Conservation (phyloP, 148 eudicot species). For the Fagopyrum tataricum region DNA sequence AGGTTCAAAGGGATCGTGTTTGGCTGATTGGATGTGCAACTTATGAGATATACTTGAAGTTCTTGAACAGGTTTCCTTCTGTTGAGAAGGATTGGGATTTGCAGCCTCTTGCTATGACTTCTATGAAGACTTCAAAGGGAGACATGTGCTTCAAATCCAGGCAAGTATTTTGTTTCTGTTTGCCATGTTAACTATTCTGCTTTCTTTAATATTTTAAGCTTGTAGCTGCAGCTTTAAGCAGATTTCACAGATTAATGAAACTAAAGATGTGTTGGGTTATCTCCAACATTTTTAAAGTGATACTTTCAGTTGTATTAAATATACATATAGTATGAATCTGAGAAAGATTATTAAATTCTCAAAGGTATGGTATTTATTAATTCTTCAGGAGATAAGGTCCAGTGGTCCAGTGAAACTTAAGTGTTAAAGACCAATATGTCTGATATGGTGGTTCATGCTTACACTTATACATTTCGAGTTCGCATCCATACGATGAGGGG, state of each 20-base stretch:
- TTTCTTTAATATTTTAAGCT: background rate
- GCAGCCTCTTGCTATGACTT: conserved; percentile 58
- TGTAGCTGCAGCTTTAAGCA: background rate
- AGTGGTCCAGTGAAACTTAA: conserved; percentile 9
- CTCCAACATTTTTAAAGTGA: background rate
- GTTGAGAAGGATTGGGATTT: conserved; percentile 67
- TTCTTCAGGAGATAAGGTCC: background rate
- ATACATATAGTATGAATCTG: conserved; percentile 7
- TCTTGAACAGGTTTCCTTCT: conserved; percentile 49
- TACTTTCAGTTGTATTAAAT: conserved; percentile 1
- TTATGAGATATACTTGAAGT: conserved; percentile 54
- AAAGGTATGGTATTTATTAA: background rate
- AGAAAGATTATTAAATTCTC: conserved; percentile 2
- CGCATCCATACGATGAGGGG: no score
- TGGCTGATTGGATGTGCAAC: conserved; percentile 61
- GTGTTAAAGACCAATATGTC: background rate
- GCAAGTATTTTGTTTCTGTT: conserved; percentile 12
- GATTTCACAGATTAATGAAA: background rate
- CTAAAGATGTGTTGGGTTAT: background rate
- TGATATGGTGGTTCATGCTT: background rate
- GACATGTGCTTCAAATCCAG: conserved; percentile 52
- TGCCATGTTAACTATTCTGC: background rate
- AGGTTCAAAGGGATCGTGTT: conserved; percentile 34
- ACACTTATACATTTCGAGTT: background rate
- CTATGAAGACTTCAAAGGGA: conserved; percentile 34